Conservation (phyloP, 2,329 filamentous ascomycete species). For the Sarocladium brachiariae region DNA sequence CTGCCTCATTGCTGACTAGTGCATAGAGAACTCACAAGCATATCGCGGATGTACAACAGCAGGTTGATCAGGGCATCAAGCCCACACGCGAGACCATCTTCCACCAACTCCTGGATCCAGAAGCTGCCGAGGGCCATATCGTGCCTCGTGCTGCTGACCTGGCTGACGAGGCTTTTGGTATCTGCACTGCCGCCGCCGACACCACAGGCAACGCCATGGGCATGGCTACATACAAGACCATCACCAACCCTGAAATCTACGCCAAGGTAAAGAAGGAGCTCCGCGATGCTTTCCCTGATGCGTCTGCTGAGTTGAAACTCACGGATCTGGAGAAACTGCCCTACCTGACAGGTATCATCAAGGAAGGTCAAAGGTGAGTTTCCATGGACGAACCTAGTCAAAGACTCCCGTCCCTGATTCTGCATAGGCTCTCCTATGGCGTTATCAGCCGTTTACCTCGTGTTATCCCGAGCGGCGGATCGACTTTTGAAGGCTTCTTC, state of each 20-base stretch:
- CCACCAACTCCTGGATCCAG: conserved; percentile 1
- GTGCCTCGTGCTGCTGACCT: not conserved
- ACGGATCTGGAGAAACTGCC: conserved; percentile 7
- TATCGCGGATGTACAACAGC: not conserved
- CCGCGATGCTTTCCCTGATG: not conserved
- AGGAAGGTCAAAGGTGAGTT: conserved; percentile 2
- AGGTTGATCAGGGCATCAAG: conserved; percentile 5
- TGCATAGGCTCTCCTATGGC: not conserved
- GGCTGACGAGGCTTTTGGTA: conserved; percentile 4
- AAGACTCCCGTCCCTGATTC: not conserved
- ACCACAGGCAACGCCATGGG: conserved; percentile 7
- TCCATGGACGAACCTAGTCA: not conserved
- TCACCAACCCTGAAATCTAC: conserved; percentile 5
- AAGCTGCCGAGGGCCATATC: not conserved
- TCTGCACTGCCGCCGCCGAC: conserved; percentile 4
- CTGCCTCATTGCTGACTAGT: not conserved
- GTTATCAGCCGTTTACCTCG: conserved; percentile 3
- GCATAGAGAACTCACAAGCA: not conserved
- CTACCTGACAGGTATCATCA: conserved; percentile 6
- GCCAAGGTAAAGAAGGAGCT: conserved; percentile 7
- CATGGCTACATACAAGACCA: conserved; percentile 2
- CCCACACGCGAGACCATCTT: not conserved
- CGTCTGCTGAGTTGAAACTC: not conserved
- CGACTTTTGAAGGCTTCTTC: conserved; percentile 2
- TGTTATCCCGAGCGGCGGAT: not conserved